Conservation (phyloP, 192 early-diverging fungal species). For the Coemansia sp. region DNA sequence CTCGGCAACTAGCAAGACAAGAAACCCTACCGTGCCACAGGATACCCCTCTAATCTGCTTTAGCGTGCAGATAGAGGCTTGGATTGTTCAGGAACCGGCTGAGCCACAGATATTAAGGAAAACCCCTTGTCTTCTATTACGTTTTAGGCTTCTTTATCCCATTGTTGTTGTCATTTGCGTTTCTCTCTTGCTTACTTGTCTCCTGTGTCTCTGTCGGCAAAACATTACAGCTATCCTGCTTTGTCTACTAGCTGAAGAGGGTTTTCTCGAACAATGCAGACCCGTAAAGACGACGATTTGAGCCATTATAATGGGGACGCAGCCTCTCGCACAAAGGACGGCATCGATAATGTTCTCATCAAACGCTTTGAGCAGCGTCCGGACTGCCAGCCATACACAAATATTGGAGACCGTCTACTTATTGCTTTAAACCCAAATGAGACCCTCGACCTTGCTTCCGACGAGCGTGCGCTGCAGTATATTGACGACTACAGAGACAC, state of each 20-base stretch:
- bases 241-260: background rate
- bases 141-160: too few species aligned
- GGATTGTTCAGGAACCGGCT: background rate
- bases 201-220: too few species aligned
- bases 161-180: background rate
- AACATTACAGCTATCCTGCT: too few species aligned
- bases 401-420: constrained; percentile 67
- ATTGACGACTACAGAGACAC: constrained; percentile 72
- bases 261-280: constrained; percentile 17
- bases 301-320: constrained; percentile 26
- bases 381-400: constrained; percentile 61
- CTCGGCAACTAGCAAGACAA: background rate
- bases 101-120: background rate
- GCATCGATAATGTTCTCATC: constrained; percentile 33
- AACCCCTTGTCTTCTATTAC: background rate
- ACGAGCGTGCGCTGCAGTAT: constrained; percentile 68
- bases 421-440: constrained; percentile 70
- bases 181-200: background rate
- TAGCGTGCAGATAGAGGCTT: constrained; percentile 1
- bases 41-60: background rate
- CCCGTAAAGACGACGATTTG: constrained; percentile 58
- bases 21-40: background rate
- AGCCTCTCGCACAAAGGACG: constrained; percentile 22
- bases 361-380: constrained; percentile 51
- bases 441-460: constrained; percentile 57